Base-by-base conservation (phyloP, 192 early-diverging fungal genomes). In the Umbelopsis sp. region DNA sequence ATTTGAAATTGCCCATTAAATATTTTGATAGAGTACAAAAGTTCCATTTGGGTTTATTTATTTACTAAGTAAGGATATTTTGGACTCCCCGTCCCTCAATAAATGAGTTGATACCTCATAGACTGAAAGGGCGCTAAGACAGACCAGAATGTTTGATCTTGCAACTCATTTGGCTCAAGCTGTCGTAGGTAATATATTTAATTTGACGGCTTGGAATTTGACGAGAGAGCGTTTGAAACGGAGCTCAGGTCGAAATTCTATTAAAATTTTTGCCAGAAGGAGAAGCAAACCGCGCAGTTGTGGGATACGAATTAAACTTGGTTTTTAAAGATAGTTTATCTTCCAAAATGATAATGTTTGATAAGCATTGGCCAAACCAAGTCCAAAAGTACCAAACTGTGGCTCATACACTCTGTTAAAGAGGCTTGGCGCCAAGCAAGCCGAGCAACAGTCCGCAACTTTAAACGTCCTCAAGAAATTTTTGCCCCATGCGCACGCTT, bases 141-240 rank as follows among this genome's bases (percentile, higher is more conserved):
- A 61, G 55, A 61, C 55, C 55, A 33, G 33, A 35, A 25, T 27
- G 35, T 61, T 61, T 61, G 12, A 61, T 61, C 30, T 61, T 61
- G 55, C 55, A 18, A 61, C 55, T 61, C 55, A 61, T 61, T 61
- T 27, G 55, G 55, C 55, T 61, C 55, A 61, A 61, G 55, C 55
- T 25, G 27, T 61, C 55, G 55, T 21, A 52, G 51, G 51, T 61
- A 61, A 30, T 4, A 18, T 61, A 13, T 30, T 30, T 13, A 55
- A 35, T 16, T 11, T 30, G 55, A n/a, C 25, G 23, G 55, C 55
- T 61, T 61, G 55, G 55, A 61, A 61, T 61, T 61, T 61, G 55
- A 61, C 55, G 15, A 61, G 30, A 61, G 55, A 18, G 55, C 55
- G 9, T 61, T 35, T 49, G 33, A 18, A 35, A 61, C 55, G 55